Base-by-base conservation (phyloP, 495 filamentous ascomycete genomes). In the Podospora pseudoanserina region DNA sequence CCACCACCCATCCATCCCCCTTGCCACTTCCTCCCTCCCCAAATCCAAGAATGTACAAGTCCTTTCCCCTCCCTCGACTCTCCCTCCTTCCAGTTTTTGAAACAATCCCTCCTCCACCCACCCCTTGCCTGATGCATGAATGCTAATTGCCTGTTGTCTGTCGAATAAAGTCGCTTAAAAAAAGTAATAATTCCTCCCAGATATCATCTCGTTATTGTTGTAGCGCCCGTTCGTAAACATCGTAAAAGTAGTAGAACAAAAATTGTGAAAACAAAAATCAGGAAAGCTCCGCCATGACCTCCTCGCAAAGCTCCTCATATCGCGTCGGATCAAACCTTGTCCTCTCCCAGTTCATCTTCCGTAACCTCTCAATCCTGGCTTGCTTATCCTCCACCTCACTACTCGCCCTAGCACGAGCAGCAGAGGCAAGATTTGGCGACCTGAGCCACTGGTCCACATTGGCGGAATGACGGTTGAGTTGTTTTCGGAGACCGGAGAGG, bases 271-370 rank as follows among this genome's bases (percentile, higher is more conserved):
- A 3, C 0, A 30, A 15, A 61, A 18, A 13, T 69, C 32, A 77
- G 18, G 67, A 57, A 55, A 85, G 70, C 70, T 85, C 83, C 4
- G 71, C 73, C 65, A 85, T 66, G 6, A 80, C 83, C 19, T 75
- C 73, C 68, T 84, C 83, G 63, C 82, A 81, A 4, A 86, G 72
- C 56, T 73, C 77, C 67, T 83, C 79, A 68, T 86, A 86, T 64
- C 79, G 76, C 61, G 75, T 72, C 4, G 69, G 71, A 68, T 85
- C 81, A 63, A 86, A 86, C 9, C 84, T 76, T 68, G 81, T 78
- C n/a, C 84, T 74, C 61, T 78, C 77, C 83, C 82, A 85, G 7
- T 81, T 81, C 56, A 61, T 71, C 49, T 75, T 77, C 39, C 80
- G 79, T 18, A 85, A 72, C 9, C 82, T 76, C 74, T 82, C 79